Percentiles rank a stretch among this genome's conserved stretches.
phyloP scores from a whole-genome alignment of 2,329 filamentous ascomycete species.

The Verticillium nubilum region DNA sequence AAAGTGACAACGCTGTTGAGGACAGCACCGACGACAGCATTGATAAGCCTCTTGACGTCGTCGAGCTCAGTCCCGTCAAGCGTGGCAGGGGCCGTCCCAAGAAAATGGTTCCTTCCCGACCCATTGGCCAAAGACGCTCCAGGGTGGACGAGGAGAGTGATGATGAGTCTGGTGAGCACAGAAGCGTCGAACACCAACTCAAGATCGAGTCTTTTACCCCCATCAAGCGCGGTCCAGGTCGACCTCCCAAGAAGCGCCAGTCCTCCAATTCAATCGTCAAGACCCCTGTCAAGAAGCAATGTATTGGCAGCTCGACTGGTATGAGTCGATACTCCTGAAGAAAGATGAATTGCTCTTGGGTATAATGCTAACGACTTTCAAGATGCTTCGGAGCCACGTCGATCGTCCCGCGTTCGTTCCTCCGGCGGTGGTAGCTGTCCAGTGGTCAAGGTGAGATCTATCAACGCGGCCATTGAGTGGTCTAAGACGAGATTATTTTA shows the following conservation, averaged over 20 bases:
- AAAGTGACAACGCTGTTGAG: neutral
- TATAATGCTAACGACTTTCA: neutral
- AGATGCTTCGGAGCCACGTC: neutral
- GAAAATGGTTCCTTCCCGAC: neutral
- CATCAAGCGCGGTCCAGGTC: neutral
- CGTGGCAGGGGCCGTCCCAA: neutral
- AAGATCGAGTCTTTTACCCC: neutral
- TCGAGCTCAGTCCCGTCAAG: neutral
- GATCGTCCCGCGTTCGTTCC: neutral
- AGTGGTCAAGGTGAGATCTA: slow-evolving; percentile 8
- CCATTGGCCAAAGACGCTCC: neutral
- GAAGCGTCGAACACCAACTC: too few species aligned
- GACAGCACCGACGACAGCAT: neutral
- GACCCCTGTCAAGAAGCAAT: neutral
- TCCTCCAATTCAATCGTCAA: neutral
- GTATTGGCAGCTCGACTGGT: neutral
- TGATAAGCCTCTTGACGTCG: too few species aligned
- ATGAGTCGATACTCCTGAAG: too few species aligned
- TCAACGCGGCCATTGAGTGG: neutral
- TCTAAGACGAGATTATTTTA: neutral
- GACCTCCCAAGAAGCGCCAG: neutral
- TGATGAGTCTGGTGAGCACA: too few species aligned
- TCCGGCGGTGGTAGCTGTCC: slow-evolving; percentile 5
- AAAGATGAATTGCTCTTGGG: too few species aligned
- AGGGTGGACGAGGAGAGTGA: neutral